Base-by-base conservation (phyloP, 768 basidiomycete species). In the Cyclocybe cylindracea region DNA sequence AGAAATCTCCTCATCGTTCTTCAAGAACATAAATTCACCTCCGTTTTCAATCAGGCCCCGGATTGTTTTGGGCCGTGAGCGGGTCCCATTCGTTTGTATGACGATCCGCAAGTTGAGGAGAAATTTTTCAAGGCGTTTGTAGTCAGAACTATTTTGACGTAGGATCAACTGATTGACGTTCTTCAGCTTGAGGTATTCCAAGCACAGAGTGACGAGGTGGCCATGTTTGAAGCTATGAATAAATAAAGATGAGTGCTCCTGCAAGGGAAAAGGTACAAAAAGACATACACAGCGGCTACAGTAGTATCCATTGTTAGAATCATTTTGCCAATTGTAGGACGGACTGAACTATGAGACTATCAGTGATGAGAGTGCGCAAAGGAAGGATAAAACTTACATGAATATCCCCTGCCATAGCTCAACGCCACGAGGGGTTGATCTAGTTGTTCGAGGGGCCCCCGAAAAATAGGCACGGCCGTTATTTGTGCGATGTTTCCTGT, bases 401-500 rank as follows among this genome's bases (percentile, higher is more conserved):
- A 74, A 82, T 39, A 70, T 79, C 0, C 82, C 82, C 7, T 73
- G 66, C 66, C 78, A 74, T 0, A 83, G 51, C 36, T 79, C 76
- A 0, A 83, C 57, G 2, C 72, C 73, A 50, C 2, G 46, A 40
- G 1, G 8, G 10, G 10, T 56, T 46, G 4, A 42, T 5, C 8
- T 44, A 10, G 2, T 31, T 56, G 16, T 47, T 48, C 2, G 32
- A 24, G 24, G 24, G 24, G 24, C 44, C 5, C 44, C 54, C 3
- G 55, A 53, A 38, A 81, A 83, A 52, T 76, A 82, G 0, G 80
- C 74, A 2, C 65, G 68, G 0, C 72, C 71, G 24, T 80, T 82
- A 54, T 79, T 77, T 0, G 74, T 70, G 43, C 78, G 66, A 7
- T n/a, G 19, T 4, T 8, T 9, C 3, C 10, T 35, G 11, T 29